Evolutionary conservation across 371 early-diverging fungal genomes (phyloP).

Genomic region (Lichtheimia ramosa): DNA sequence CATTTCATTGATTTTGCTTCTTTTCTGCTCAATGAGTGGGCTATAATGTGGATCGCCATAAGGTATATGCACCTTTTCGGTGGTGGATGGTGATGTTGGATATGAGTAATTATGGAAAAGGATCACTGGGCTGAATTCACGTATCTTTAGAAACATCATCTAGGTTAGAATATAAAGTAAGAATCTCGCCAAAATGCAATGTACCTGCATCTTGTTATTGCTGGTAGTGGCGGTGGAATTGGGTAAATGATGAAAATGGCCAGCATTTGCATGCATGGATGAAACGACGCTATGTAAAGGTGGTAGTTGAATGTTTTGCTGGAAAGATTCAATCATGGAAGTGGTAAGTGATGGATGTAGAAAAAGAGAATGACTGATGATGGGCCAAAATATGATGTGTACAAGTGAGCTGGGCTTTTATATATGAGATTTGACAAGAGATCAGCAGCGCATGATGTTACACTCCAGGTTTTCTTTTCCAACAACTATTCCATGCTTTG

Average conservation of each 20-base stretch:
- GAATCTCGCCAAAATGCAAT: neutral
- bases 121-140: conserved; percentile 37
- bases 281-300: conserved; percentile 2
- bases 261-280: neutral
- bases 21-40: conserved; percentile 26
- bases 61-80: conserved; percentile 28
- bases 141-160: conserved; percentile 1
- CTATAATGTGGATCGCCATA: conserved; percentile 32
- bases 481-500: no score
- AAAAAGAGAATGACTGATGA: no score
- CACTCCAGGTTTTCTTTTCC: no score
- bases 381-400: no score
- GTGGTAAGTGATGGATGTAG: neutral
- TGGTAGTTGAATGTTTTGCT: conserved; percentile 6
- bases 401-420: no score
- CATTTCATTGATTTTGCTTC: conserved; percentile 27
- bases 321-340: conserved; percentile 8
- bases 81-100: conserved; percentile 21
- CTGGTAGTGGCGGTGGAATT: no score
- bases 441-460: no score
- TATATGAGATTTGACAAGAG: no score
- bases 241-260: neutral
- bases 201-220: no score
- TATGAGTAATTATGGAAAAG: conserved; percentile 39
- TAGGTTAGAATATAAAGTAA: neutral